Base-by-base conservation (phyloP, 225 moss, liverwort and hornwort species). In the Physcomitrellopsis africana region DNA sequence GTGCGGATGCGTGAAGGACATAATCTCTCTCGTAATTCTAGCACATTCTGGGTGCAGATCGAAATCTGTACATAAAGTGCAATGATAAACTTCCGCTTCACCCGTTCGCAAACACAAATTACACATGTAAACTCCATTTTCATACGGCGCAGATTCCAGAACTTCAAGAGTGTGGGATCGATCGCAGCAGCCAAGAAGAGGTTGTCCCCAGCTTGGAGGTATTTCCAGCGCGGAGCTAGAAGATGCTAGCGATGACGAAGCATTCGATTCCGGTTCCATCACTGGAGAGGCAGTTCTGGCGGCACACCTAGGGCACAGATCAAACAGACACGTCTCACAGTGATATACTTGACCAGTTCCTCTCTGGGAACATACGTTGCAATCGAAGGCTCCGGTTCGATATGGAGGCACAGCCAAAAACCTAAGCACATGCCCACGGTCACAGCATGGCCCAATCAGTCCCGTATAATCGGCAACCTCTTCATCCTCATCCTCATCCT, bases 41-140 rank as follows among this genome's bases (percentile, higher is more conserved):
- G 84, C 84, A 57, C 87, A 87, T 0, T 82, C 77, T 4, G 82
- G 87, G 48, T 87, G 87, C 2, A 87, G 72, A 61, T 87, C 87
- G 55, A 85, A 87, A 57, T 85, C 84, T 58, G 79, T 58, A 56
- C 87, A 87, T 1, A 75, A 72, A 29, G 75, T 75, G 68, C 87
- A 87, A 65, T 87, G 87, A 41, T 82, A 87, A 1, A 84, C 81
- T 11, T 72, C 67, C 2, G 79, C 71, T 24, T 82, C 87, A 3
- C 87, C 87, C 26, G 70, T 79, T 60, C 75, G 80, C 64, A 79
- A 59, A 51, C 87, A 87, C 17, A 87, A 54, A 53, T 84, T 84
- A 12, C 87, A 87, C 64, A 80, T 48, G 51, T 80, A 87, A 9
- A 80, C 37, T 53, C 84, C 77, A n/a, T 74, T 72, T 24, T 83